Evolutionary conservation across 441 rosid species (phyloP), one percentile per base, ranked within the genome.

Genomic region (Euphorbia schlechtendalii): DNA sequence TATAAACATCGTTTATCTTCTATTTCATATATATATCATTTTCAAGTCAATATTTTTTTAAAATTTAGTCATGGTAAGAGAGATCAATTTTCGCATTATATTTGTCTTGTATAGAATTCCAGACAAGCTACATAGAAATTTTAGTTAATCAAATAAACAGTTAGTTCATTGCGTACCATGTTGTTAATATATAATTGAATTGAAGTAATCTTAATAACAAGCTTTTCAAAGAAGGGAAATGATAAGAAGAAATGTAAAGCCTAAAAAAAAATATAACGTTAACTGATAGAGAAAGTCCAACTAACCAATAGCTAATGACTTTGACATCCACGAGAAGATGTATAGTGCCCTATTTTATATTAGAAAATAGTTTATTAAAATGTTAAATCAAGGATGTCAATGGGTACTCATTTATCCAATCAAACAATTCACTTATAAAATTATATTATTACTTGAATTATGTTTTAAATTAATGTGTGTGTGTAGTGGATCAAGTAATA

Each of bases 251-350:
- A 27, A 18, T 56, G 10, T 27, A 25, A 21, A 8, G 12, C 22
- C 28, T 28, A 56, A 56, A 2, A 56, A 46, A 1, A 15, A 46
- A 46, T 32, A 17, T 4, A 58, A 58, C 13, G 34, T 30, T 28
- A 40, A 12, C 53, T 67, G 75, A 68, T 36, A 32, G 69, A 25
- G 79, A 74, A 67, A 74, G 74, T 69, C 65, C 61, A 65, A 72
- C 72, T 59, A 72, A 77, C 67, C 60, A 41, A 27, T 52, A 34
- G 46, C 59, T 21, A 38, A 38, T 38, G 41, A 63, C 69, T 61
- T 69, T 62, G 30, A 27, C 52, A 67, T 51, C 64, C 64, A 38
- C 49, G 32, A 20, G 20, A 20, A 53, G n/a, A 41, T n/a, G 7
- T 49, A 49, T 49, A 66, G 55, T 65, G 62, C 61, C 58, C 17